Percentiles rank a stretch among this genome's conserved stretches.
Evolutionary conservation across 2,329 filamentous ascomycete genomes (phyloP).

Genomic region (Ceratocystis eucalypticola): DNA sequence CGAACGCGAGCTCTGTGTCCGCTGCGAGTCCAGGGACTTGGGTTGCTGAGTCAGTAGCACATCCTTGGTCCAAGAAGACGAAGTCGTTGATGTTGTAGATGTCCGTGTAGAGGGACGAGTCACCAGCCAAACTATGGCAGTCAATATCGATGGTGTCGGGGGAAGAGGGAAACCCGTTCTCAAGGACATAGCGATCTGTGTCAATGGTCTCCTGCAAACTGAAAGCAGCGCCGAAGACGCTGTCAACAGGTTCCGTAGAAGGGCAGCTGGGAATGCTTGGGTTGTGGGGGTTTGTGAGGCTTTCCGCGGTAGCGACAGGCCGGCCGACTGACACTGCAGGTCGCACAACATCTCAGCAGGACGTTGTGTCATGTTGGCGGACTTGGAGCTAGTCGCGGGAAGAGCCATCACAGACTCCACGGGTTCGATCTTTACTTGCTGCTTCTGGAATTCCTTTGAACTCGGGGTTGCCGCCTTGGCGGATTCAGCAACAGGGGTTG

Average conservation of each 20-base stretch:
- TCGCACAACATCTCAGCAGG: slow-evolving; percentile 99
- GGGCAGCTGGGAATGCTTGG: slow-evolving; percentile 27
- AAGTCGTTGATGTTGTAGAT: slow-evolving; percentile 42
- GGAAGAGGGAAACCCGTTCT: slow-evolving; percentile 62
- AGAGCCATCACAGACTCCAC: slow-evolving; percentile 14
- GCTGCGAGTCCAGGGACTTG: slow-evolving; percentile 37
- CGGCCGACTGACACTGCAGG: slow-evolving; percentile 98
- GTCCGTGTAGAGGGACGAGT: slow-evolving; percentile 38
- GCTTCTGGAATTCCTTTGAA: slow-evolving; percentile 23
- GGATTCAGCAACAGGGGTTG: slow-evolving; percentile 34
- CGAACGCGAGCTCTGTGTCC: slow-evolving; percentile 39
- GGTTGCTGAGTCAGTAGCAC: slow-evolving; percentile 33
- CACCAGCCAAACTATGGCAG: slow-evolving; percentile 53
- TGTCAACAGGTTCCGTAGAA: slow-evolving; percentile 47
- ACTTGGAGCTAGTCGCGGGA: slow-evolving; percentile 28
- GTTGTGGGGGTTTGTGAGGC: slow-evolving; percentile 3
- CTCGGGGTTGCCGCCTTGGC: slow-evolving; percentile 6
- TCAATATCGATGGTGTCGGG: slow-evolving; percentile 52
- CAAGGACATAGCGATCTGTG: slow-evolving; percentile 62
- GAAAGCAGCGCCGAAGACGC: slow-evolving; percentile 59
- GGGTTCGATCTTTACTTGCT: slow-evolving; percentile 20
- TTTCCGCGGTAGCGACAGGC: slow-evolving; percentile 34
- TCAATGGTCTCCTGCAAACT: slow-evolving; percentile 53
- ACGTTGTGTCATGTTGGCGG: slow-evolving; percentile 98
- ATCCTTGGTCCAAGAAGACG: slow-evolving; percentile 39